Conservation (phyloP, 495 filamentous ascomycete genomes). For the Neurospora discreta region DNA sequence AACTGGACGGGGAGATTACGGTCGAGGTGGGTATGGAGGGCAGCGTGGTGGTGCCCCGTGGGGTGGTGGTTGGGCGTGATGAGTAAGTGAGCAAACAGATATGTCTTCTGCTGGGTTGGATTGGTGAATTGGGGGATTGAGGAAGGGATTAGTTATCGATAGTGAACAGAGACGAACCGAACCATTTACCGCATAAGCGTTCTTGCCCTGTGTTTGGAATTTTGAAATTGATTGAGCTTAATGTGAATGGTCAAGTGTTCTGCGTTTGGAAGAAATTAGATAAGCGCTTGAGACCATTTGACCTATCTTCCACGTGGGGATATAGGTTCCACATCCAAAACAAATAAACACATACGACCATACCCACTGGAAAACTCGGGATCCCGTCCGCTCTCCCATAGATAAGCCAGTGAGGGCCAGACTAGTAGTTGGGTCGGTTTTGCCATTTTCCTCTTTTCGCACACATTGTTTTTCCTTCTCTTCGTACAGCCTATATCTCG, state of each 20-base stretch:
- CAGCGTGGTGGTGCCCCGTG: not conserved
- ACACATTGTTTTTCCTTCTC: too few relatives aligned
- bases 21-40: not conserved
- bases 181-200: too few relatives aligned
- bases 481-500: too few relatives aligned
- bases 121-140: not conserved
- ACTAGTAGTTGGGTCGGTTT: too few relatives aligned
- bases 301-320: not conserved
- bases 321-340: not conserved
- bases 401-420: slow-evolving; percentile 22
- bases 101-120: not conserved
- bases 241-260: not conserved
- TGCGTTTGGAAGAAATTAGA: too few relatives aligned
- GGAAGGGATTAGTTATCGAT: not conserved
- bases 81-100: not conserved
- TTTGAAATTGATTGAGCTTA: too few relatives aligned
- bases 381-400: slow-evolving; percentile 43
- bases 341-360: not conserved
- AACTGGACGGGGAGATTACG: not conserved
- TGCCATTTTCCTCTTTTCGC: too few relatives aligned
- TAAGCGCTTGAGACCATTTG: too few relatives aligned
- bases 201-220: too few relatives aligned
- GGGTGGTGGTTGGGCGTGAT: not conserved
- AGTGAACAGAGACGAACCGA: too few relatives aligned
- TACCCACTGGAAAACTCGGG: slow-evolving; percentile 26